Conservation (phyloP, 768 basidiomycete species). For the Auricularia sp. region DNA sequence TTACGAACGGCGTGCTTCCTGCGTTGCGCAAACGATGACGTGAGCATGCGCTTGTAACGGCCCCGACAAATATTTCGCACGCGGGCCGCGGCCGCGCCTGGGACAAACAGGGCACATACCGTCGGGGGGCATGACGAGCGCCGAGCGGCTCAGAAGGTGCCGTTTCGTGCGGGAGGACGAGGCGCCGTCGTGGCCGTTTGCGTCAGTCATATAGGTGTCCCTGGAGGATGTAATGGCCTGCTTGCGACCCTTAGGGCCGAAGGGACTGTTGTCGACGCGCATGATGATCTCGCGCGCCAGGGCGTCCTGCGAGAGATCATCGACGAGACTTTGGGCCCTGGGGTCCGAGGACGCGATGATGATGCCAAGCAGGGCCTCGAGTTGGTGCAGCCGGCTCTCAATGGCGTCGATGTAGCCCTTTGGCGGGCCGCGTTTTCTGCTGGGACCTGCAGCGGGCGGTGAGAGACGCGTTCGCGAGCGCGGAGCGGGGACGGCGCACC, state of each 20-base stretch:
- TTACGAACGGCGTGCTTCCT: conserved; percentile 28
- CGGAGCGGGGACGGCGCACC: conserved; percentile 22
- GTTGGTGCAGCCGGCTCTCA: conserved; percentile 82
- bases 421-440: conserved; percentile 78
- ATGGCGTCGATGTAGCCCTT: conserved; percentile 94
- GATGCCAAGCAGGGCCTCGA: conserved; percentile 81
- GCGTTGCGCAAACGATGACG: not conserved
- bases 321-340: conserved; percentile 34
- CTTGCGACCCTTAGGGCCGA: conserved; percentile 59
- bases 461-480: not conserved
- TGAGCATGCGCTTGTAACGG: no score
- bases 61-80: no score
- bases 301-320: conserved; percentile 52
- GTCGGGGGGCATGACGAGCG: not conserved
- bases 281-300: conserved; percentile 72
- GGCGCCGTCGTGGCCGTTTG: not conserved
- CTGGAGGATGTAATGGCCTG: not conserved
- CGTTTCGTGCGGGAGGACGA: not conserved
- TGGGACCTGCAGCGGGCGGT: conserved; percentile 32
- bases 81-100: not conserved
- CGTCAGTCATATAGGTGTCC: not conserved
- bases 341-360: conserved; percentile 48
- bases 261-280: conserved; percentile 72
- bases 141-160: not conserved
- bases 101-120: not conserved